phyloP scores from a whole-genome alignment of 106 monocot species.

The Apostasia shenzhenica region DNA sequence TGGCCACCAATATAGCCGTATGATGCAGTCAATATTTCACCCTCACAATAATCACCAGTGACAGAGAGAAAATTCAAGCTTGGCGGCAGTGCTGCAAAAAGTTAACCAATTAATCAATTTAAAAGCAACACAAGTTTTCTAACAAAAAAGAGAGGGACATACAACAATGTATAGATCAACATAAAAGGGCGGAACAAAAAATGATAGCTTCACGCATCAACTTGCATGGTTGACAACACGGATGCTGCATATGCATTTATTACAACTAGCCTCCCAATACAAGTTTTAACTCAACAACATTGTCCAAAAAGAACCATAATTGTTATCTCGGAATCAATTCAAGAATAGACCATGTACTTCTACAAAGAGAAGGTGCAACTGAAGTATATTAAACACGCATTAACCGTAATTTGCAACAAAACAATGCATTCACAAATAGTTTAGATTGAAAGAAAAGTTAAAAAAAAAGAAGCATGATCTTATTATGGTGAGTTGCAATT shows the following conservation, averaged over 20 bases:
- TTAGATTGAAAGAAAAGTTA: conserved; percentile 44
- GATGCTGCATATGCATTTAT: neutral
- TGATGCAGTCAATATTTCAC: conserved; percentile 86
- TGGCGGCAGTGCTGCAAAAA: conserved; percentile 78
- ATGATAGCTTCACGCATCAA: neutral
- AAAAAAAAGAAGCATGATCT: conserved; percentile 43
- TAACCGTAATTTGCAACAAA: too few relatives aligned
- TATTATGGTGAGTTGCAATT: conserved; percentile 26
- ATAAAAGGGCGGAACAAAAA: neutral
- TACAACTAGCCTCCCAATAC: neutral
- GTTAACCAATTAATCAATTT: neutral
- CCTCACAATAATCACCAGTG: conserved; percentile 82
- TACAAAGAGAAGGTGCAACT: too few relatives aligned
- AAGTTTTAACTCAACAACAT: neutral
- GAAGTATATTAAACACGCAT: too few relatives aligned
- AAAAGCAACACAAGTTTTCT: neutral
- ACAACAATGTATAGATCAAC: neutral
- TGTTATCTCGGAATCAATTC: too few relatives aligned
- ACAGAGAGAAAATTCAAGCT: conserved; percentile 87
- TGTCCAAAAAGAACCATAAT: too few relatives aligned
- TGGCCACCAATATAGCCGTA: conserved; percentile 97
- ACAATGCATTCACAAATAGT: conserved; percentile 68
- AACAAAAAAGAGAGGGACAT: neutral
- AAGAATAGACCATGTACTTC: too few relatives aligned
- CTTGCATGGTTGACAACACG: neutral